Evolutionary conservation across 2,329 filamentous ascomycete genomes (phyloP).

Genomic region (Ophiobolus disseminans): DNA sequence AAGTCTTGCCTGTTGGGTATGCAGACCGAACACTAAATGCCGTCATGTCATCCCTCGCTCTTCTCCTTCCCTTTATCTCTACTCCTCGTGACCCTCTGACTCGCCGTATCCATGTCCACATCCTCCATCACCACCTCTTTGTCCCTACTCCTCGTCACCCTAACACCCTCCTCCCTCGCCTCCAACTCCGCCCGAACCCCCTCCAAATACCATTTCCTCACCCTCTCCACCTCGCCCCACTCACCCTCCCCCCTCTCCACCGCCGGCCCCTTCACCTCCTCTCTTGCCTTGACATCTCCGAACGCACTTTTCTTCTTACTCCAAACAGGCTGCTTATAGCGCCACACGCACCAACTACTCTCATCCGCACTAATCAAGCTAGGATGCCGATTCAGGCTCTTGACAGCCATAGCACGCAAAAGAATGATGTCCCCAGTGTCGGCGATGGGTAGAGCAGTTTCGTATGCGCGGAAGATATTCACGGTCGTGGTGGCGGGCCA

Average conservation of each 20-base stretch:
- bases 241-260: slow-evolving; percentile 57
- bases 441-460: slow-evolving; percentile 50
- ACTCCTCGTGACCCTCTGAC: slow-evolving; percentile 15
- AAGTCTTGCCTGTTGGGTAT: background rate
- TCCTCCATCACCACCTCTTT: background rate
- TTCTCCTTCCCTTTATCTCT: slow-evolving; percentile 15
- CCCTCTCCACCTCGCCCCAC: slow-evolving; percentile 48
- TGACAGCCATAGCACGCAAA: slow-evolving; percentile 53
- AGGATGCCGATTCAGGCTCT: slow-evolving; percentile 46
- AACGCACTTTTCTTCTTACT: slow-evolving; percentile 32
- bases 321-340: slow-evolving; percentile 43
- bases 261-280: slow-evolving; percentile 55
- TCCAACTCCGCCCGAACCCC: slow-evolving; percentile 24
- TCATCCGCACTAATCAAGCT: slow-evolving; percentile 51
- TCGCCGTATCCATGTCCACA: background rate
- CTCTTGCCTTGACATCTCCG: slow-evolving; percentile 41
- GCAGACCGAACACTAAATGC: background rate
- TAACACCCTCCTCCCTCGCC: slow-evolving; percentile 18
- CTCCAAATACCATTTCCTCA: slow-evolving; percentile 51
- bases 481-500: slow-evolving; percentile 40
- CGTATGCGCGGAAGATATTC: slow-evolving; percentile 54
- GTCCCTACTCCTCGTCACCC: slow-evolving; percentile 16
- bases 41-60: no score
- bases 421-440: slow-evolving; percentile 54
- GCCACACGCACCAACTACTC: slow-evolving; percentile 58